These are phyloP conservation scores for Globisporangium rhizosaccharum DNA, from an alignment of 352 stramenopile genomes.

Conservation along the genomic window DNA sequence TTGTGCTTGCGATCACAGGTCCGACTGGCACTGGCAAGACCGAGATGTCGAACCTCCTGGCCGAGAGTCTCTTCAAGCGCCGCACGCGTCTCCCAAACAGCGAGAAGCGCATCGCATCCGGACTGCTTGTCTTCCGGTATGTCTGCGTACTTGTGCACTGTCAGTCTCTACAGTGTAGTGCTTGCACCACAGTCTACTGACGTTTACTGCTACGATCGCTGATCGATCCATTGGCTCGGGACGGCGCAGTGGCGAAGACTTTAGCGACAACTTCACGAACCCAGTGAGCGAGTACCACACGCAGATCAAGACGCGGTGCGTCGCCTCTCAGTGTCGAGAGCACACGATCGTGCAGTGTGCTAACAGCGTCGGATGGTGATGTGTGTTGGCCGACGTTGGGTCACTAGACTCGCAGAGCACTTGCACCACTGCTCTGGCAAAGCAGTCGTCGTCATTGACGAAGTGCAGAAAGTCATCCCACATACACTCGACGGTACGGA, in stretches of 20 bases:
- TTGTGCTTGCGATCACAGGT: constrained; percentile 87
- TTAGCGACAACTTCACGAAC: constrained; percentile 81
- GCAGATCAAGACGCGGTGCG: constrained; percentile 76
- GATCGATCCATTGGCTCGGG: no score
- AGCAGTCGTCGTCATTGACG: constrained; percentile 87
- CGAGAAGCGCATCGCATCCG: constrained; percentile 58
- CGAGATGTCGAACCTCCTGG: constrained; percentile 83
- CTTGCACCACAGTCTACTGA: no score
- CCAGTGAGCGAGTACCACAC: constrained; percentile 79
- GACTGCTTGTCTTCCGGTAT: constrained; percentile 75
- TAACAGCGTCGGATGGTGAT: background rate
- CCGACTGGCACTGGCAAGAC: constrained; percentile 89
- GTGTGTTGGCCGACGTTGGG: background rate
- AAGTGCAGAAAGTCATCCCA: constrained; percentile 89
- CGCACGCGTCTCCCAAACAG: constrained; percentile 66
- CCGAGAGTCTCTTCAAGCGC: constrained; percentile 79
- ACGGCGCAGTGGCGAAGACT: constrained; percentile 65
- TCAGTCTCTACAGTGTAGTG: no score
- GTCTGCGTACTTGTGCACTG: constrained; percentile 4
- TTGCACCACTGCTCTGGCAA: constrained; percentile 80
- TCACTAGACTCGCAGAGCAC: constrained; percentile 64
- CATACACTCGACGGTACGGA: constrained; percentile 75
- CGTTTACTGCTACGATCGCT: no score
- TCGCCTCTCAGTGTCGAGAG: background rate
- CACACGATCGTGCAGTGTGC: no score